Percentiles rank a stretch among this genome's conserved stretches.
Evolutionary conservation across 106 monocot genomes (phyloP).

Genomic region (Apostasia shenzhenica): DNA sequence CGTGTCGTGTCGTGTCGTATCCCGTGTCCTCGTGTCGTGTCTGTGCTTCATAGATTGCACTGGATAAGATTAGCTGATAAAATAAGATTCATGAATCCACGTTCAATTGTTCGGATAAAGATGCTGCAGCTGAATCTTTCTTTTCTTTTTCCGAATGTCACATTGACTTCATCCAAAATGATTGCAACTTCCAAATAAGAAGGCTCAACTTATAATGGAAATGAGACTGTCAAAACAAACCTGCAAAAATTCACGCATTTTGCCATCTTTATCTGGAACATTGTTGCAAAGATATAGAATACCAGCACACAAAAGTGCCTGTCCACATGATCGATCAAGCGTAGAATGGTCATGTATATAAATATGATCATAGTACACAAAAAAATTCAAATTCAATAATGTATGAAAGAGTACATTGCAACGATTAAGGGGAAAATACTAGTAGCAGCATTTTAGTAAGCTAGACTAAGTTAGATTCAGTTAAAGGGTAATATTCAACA

Average conservation of each 20-base stretch:
- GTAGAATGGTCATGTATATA: not conserved
- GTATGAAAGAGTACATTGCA: not conserved
- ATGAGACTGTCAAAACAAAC: constrained; percentile 2
- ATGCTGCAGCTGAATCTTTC: too few species aligned
- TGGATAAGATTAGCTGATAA: too few species aligned
- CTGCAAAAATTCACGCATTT: constrained; percentile 7
- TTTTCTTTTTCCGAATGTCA: too few species aligned
- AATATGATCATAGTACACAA: too few species aligned
- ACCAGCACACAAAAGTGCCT: constrained; percentile 10
- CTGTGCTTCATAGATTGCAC: too few species aligned
- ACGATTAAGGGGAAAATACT: not conserved
- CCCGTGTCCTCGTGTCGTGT: too few species aligned
- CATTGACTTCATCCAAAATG: not conserved
- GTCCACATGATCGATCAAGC: not conserved
- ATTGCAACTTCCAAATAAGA: not conserved
- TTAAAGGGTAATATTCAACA: not conserved
- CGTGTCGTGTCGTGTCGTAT: too few species aligned
- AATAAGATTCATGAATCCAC: too few species aligned
- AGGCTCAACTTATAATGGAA: not conserved
- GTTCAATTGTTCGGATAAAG: too few species aligned
- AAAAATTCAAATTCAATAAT: not conserved
- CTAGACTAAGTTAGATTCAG: not conserved
- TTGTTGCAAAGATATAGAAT: constrained; percentile 7
- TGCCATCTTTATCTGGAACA: constrained; percentile 10
- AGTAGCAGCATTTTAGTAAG: not conserved